Evolutionary conservation across 192 early-diverging fungal species (phyloP), one percentile per base, ranked within the genome.

Genomic region (Rhizoclosmatium sp.): DNA sequence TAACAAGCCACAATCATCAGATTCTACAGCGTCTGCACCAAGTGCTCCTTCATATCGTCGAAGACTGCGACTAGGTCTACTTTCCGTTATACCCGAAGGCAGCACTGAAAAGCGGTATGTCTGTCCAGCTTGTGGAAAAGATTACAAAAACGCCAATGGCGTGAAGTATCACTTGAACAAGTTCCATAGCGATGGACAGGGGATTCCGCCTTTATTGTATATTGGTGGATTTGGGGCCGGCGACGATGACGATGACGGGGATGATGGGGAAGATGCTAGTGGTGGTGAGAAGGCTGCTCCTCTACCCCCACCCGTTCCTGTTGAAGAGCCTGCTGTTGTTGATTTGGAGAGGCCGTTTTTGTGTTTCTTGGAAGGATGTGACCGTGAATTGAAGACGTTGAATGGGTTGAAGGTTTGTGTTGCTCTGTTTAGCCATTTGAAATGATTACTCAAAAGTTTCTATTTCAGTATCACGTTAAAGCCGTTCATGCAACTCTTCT

Each of bases 61-160:
- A 5, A 54, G 72, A 75, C 56, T 75, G 5, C 58, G 60, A 31
- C 60, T 75, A 46, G 45, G 45, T 46, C 45, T 75, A 14, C 45
- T 75, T 10, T 62, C 40, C 42, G 46, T 75, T 40, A 47, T 46
- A 3, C 60, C 72, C 19, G 60, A 54, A 23, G 72, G 60, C 23
- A 23, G 23, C 4, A 42, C 23, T 12, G 72, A 75, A 21, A 31
- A 47, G 58, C 58, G 72, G 12, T 75, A 46, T 64, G 60, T 75
- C 2, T 75, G 72, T 47, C 72, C 72, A 10, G 58, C 46, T 2
- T 75, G 72, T 47, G 72, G 72, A n/a, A 75, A 87, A 65, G 90
- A 93, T 12, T 98, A 98, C 87, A 98, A 98, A 84, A 98, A 98
- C 84, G 92, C 95, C 51, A 96, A 96, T 76, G 96, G 96, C 7